Evolutionary conservation across 768 basidiomycete species (phyloP).

Genomic region (Roridomyces roridus): DNA sequence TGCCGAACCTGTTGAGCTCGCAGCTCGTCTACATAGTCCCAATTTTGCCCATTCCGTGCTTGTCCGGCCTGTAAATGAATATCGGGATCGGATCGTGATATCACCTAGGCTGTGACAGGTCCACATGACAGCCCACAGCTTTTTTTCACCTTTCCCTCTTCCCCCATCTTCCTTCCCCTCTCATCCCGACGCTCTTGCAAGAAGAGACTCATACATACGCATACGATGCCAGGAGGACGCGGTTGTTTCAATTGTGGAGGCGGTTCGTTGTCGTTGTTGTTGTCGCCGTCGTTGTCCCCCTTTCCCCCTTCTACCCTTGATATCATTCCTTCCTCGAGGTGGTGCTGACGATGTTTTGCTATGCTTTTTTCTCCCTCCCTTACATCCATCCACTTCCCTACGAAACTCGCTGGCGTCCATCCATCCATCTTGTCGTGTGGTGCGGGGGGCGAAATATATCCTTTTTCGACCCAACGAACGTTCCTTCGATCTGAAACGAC

Average conservation of each 20-base stretch:
- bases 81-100: no score
- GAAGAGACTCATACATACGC: neutral
- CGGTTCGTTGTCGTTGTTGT: conserved; percentile 79
- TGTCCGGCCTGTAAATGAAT: no score
- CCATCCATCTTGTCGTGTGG: conserved; percentile 19
- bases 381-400: conserved; percentile 22
- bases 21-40: no score
- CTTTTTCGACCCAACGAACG: conserved; percentile 11
- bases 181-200: no score
- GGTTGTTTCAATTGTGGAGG: conserved; percentile 92
- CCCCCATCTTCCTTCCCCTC: no score
- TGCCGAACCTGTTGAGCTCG: no score
- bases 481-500: neutral
- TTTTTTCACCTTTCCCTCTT: no score
- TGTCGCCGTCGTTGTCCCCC: conserved; percentile 31
- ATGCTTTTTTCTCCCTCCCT: conserved; percentile 33
- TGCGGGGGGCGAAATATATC: conserved; percentile 28
- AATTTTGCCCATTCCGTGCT: no score
- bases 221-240: conserved; percentile 60
- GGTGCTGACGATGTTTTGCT: conserved; percentile 56
- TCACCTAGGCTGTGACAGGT: no score
- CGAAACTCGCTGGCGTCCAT: conserved; percentile 23
- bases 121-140: no score
- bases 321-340: conserved; percentile 38
- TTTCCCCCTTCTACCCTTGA: no score